Conservation (phyloP, 257 asterid species). For the Fraxinus americana region DNA sequence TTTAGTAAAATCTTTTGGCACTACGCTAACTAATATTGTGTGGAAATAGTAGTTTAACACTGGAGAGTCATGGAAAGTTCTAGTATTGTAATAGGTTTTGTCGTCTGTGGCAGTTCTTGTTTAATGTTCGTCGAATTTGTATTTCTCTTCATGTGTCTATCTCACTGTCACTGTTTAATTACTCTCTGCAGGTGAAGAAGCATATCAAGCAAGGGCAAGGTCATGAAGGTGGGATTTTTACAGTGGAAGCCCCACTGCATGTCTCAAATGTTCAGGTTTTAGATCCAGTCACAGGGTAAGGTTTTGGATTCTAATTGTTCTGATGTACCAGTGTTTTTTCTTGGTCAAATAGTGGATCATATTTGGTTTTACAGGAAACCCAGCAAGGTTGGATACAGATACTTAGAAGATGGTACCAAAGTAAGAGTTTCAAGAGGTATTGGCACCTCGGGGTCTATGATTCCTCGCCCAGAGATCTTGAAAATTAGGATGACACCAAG, state of each 20-base stretch:
- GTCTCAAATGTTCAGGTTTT: slow-evolving; percentile 85
- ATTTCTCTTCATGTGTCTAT: background rate
- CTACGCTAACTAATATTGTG: background rate
- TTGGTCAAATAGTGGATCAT: slow-evolving; percentile 25
- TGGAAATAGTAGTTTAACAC: background rate
- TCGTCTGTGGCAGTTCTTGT: background rate
- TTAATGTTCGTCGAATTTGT: background rate
- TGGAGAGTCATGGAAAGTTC: background rate
- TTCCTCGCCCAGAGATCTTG: slow-evolving; percentile 89
- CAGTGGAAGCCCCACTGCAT: slow-evolving; percentile 95
- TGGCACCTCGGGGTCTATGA: slow-evolving; percentile 80
- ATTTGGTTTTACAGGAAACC: slow-evolving; percentile 61
- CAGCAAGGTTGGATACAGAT: slow-evolving; percentile 74
- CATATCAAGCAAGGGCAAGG: slow-evolving; percentile 98
- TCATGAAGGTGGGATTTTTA: slow-evolving; percentile 92
- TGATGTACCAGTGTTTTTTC: background rate
- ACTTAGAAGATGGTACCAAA: slow-evolving; percentile 80
- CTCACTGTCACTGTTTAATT: slow-evolving; percentile 12
- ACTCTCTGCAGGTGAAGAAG: slow-evolving; percentile 74
- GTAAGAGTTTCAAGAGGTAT: slow-evolving; percentile 87
- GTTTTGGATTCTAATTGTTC: background rate
- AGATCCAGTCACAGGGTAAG: slow-evolving; percentile 92
- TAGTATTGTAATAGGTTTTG: background rate
- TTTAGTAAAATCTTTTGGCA: background rate
- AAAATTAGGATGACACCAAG: slow-evolving; percentile 81